Evolutionary conservation across 805 yeast genomes (phyloP).

Genomic region (Middelhovenomyces tepae): DNA sequence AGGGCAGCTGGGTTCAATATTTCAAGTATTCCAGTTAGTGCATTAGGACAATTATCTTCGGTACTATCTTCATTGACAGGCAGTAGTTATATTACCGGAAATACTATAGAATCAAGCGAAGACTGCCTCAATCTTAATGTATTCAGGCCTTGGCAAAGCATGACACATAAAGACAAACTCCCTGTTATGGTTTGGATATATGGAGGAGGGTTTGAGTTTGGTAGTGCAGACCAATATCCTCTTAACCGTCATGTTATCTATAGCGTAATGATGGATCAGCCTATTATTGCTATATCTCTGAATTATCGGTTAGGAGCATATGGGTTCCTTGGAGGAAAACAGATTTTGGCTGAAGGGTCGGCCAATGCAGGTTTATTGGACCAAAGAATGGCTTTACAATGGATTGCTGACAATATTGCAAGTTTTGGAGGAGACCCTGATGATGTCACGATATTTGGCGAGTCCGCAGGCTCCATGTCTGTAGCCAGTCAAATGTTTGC

Average conservation of each 20-base stretch:
- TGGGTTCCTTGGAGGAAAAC: slow-evolving; percentile 28
- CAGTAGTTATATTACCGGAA: neutral
- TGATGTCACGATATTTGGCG: slow-evolving; percentile 32
- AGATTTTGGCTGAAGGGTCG: slow-evolving; percentile 14
- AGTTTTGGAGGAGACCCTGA: slow-evolving; percentile 32
- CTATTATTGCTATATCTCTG: slow-evolving; percentile 19
- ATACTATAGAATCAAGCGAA: slow-evolving; percentile 14
- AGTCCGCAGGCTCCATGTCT: slow-evolving; percentile 30
- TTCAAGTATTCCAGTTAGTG: neutral
- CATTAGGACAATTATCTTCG: neutral
- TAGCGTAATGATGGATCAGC: slow-evolving; percentile 3
- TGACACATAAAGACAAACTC: neutral
- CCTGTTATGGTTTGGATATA: slow-evolving; percentile 29
- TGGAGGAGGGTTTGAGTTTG: slow-evolving; percentile 32
- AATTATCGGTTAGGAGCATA: slow-evolving; percentile 30
- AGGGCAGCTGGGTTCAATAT: no score
- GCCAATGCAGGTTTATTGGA: slow-evolving; percentile 32
- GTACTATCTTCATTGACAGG: no score
- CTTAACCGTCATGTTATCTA: slow-evolving; percentile 13
- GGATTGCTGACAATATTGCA: slow-evolving; percentile 30
- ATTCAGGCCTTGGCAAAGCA: slow-evolving; percentile 18
- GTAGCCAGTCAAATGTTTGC: slow-evolving; percentile 9
- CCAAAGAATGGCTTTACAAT: slow-evolving; percentile 29
- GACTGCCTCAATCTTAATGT: slow-evolving; percentile 27
- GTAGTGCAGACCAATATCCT: slow-evolving; percentile 19